Base-by-base conservation (phyloP, 2,329 filamentous ascomycete species). In the Calonectria pteridis region DNA sequence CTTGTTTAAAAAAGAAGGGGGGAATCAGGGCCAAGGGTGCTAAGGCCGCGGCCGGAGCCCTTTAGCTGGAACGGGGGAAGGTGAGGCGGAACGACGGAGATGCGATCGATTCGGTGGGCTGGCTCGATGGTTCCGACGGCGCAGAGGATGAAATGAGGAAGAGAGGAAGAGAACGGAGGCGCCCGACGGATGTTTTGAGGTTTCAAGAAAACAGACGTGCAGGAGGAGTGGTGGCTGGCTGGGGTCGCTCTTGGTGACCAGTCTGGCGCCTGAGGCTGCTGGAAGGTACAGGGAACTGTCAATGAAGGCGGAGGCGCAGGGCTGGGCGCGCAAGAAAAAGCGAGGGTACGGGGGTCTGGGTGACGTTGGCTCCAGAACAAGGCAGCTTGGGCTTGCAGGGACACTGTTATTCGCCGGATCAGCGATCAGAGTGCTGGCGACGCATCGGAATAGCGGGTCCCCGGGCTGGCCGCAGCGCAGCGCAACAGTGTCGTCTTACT, bases 391-490 rank as follows among this genome's bases (percentile, higher is more conserved):
- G 66, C 69, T 64, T 28, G 69, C 67, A 49, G 50, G 23, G n/a
- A 62, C 49, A 20, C 40, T 65, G 43, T 79, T 72, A 79, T 79
- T 79, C 76, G 78, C 26, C 46, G 20, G 51, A 69, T 76, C 62
- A 31, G 28, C 49, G 50, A 68, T 58, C 53, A 67, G 31, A 51
- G 67, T 50, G 71, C 58, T 55, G 73, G 55, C 70, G 63, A 78
- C 75, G 77, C 69, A 76, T 76, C 69, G 65, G 69, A 74, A 73
- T 69, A 72, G 72, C 74, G 78, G 78, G 75, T 58, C 77, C 43
- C 28, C 59, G 64, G 67, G 18, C 55, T 31, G 63, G 37, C 63
- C 63, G 68, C 62, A 64, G 20, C 35, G 35, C n/a, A 50, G 40
- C 55, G 55, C 33, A 29, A 40, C 55, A 62, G 35, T 62, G 23